phyloP scores from a whole-genome alignment of 768 basidiomycete genomes.

The Rhizopogon rudus region DNA sequence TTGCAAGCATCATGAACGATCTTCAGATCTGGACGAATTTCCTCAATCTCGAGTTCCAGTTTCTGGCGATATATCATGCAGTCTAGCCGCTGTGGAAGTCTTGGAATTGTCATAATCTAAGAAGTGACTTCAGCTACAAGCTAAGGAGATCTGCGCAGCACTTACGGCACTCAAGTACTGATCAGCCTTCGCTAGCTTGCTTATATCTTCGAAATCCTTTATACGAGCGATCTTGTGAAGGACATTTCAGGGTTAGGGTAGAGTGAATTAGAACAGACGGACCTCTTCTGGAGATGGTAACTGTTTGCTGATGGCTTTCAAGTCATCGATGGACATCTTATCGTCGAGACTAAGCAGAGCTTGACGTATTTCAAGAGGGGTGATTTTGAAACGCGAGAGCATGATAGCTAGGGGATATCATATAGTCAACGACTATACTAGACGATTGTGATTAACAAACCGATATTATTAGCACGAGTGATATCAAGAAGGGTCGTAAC shows the following conservation, averaged over 20 bases:
- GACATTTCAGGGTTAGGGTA: not conserved
- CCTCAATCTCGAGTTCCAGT: conserved; percentile 78
- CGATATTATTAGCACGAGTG: conserved; percentile 79
- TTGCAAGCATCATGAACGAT: conserved; percentile 64
- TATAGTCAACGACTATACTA: conserved; percentile 2
- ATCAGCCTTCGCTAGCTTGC: conserved; percentile 77
- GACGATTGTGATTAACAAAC: conserved; percentile 31
- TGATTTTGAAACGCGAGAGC: conserved; percentile 70
- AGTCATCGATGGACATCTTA: conserved; percentile 63
- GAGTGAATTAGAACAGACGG: conserved; percentile 3
- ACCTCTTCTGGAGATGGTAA: conserved; percentile 84
- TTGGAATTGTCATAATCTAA: conserved; percentile 75
- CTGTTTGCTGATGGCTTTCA: conserved; percentile 70
- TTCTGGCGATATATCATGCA: conserved; percentile 84
- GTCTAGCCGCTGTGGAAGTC: conserved; percentile 66
- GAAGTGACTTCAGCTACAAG: conserved; percentile 3
- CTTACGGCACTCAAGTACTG: conserved; percentile 74
- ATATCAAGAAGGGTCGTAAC: conserved; percentile 74
- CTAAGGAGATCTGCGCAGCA: not conserved
- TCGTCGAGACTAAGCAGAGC: conserved; percentile 76
- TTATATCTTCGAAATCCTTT: conserved; percentile 64
- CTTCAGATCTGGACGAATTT: conserved; percentile 77
- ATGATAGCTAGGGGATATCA: conserved; percentile 59
- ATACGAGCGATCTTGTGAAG: conserved; percentile 52
- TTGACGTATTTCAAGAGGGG: conserved; percentile 57